Evolutionary conservation across 2,329 filamentous ascomycete genomes (phyloP).

Genomic region (Microdochium paspali): DNA sequence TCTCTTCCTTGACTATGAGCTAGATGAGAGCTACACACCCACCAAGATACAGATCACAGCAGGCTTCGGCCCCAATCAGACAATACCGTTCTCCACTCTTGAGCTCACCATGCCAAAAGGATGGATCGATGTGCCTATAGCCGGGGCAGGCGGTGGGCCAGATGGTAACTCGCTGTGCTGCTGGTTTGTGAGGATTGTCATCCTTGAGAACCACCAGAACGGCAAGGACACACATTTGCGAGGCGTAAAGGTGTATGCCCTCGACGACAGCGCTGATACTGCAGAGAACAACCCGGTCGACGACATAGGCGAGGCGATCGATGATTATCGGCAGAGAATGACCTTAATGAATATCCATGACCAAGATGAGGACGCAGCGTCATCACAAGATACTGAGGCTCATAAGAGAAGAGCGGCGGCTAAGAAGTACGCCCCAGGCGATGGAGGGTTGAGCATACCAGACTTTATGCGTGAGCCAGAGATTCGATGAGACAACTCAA

Average conservation of each 20-base stretch:
- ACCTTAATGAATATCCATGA: conserved; percentile 16
- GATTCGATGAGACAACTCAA: conserved; percentile 21
- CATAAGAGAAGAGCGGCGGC: conserved; percentile 16
- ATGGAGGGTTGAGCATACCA: conserved; percentile 24
- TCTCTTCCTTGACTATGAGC: conserved; percentile 83
- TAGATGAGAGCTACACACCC: conserved; percentile 94
- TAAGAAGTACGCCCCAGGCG: conserved; percentile 17
- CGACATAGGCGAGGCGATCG: conserved; percentile 21
- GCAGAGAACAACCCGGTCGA: conserved; percentile 24
- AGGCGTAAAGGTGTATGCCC: conserved; percentile 76
- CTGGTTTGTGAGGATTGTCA: conserved; percentile 81
- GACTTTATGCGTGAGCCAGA: conserved; percentile 31
- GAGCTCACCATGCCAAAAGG: conserved; percentile 70
- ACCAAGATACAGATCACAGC: conserved; percentile 85
- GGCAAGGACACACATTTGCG: conserved; percentile 98
- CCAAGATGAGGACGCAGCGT: conserved; percentile 19
- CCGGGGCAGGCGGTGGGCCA: conserved; percentile 43
- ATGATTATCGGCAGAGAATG: conserved; percentile 17
- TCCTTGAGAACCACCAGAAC: conserved; percentile 97
- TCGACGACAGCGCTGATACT: conserved; percentile 34
- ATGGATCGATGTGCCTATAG: conserved; percentile 76
- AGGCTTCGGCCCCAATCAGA: conserved; percentile 83
- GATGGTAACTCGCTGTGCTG: conserved; percentile 71
- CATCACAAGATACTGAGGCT: conserved; percentile 20
- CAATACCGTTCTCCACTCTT: conserved; percentile 80